Percentiles rank a stretch among this genome's conserved stretches.
Evolutionary conservation across 1,284 basidiomycete species (phyloP).

Genomic region (Cystobasidium sp.): DNA sequence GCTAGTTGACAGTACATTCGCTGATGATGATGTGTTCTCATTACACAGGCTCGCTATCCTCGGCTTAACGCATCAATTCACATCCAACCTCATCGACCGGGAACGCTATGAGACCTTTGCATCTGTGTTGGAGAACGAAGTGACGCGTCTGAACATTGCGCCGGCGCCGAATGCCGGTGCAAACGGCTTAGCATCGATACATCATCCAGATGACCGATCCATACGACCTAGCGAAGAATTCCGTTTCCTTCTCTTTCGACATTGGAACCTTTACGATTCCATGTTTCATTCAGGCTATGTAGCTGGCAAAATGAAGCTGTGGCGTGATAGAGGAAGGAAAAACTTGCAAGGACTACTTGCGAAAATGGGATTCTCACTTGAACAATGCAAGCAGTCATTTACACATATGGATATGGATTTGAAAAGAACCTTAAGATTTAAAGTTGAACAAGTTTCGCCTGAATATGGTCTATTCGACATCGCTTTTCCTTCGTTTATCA

Average conservation of each 20-base stretch:
- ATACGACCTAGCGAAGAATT: slow-evolving; percentile 82
- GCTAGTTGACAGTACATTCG: no score
- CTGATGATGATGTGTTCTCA: no score
- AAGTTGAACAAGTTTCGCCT: slow-evolving; percentile 87
- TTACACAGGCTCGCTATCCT: slow-evolving; percentile 95
- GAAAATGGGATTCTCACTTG: slow-evolving; percentile 97
- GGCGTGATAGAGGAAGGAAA: slow-evolving; percentile 91
- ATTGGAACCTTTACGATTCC: slow-evolving; percentile 96
- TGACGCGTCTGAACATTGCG: slow-evolving; percentile 71
- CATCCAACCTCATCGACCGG: slow-evolving; percentile 81
- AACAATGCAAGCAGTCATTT: slow-evolving; percentile 90
- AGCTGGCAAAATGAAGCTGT: slow-evolving; percentile 90
- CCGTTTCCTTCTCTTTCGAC: slow-evolving; percentile 90
- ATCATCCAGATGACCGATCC: slow-evolving; percentile 70
- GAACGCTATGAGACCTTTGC: slow-evolving; percentile 82
- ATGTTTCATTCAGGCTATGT: slow-evolving; percentile 98
- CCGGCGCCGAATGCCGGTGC: slow-evolving; percentile 59
- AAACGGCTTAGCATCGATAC: slow-evolving; percentile 10
- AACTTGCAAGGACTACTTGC: slow-evolving; percentile 87
- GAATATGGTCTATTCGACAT: slow-evolving; percentile 97
- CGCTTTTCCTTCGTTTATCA: slow-evolving; percentile 87
- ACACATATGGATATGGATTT: slow-evolving; percentile 96
- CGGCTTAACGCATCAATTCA: slow-evolving; percentile 91
- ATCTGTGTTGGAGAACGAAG: slow-evolving; percentile 80
- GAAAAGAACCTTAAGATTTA: slow-evolving; percentile 77